Percentiles rank a stretch among this genome's conserved stretches.
Evolutionary conservation across 202 grass and related monocot genomes (phyloP).

Genomic region (Zizania palustris): DNA sequence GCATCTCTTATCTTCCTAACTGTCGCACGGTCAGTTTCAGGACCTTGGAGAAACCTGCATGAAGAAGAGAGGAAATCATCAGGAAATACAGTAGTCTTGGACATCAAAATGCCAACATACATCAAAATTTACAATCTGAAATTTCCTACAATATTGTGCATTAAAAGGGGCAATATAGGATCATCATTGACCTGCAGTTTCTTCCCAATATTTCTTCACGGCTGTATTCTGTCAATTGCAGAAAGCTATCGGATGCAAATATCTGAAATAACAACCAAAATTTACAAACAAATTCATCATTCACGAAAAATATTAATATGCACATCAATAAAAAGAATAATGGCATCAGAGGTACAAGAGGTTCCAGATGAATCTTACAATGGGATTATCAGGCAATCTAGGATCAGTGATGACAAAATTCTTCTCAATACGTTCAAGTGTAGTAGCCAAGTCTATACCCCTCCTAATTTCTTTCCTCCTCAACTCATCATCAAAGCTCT

Average conservation of each 20-base stretch:
- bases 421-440: conserved; percentile 94
- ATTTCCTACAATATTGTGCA: conserved; percentile 3
- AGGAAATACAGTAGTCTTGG: conserved; percentile 30
- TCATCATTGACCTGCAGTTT: conserved; percentile 77
- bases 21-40: too few relatives aligned
- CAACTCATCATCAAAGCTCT: conserved; percentile 75
- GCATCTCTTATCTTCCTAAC: too few relatives aligned
- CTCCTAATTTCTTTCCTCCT: conserved; percentile 94
- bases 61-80: background rate
- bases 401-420: conserved; percentile 99
- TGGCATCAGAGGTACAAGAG: conserved; percentile 16
- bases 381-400: conserved; percentile 94
- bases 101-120: background rate
- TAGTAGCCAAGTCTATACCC: conserved; percentile 95
- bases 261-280: conserved; percentile 59
- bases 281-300: background rate
- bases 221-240: conserved; percentile 90
- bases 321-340: conserved; percentile 13
- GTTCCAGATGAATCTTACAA: conserved; percentile 60
- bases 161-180: conserved; percentile 1
- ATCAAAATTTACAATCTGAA: conserved; percentile 10
- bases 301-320: background rate
- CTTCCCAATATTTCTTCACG: conserved; percentile 97
- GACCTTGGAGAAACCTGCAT: too few relatives aligned
- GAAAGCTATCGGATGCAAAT: conserved; percentile 93